Evolutionary conservation across 345 rosid genomes (phyloP), one percentile per base, ranked within the genome.

Genomic region (Moricandia arvensis): DNA sequence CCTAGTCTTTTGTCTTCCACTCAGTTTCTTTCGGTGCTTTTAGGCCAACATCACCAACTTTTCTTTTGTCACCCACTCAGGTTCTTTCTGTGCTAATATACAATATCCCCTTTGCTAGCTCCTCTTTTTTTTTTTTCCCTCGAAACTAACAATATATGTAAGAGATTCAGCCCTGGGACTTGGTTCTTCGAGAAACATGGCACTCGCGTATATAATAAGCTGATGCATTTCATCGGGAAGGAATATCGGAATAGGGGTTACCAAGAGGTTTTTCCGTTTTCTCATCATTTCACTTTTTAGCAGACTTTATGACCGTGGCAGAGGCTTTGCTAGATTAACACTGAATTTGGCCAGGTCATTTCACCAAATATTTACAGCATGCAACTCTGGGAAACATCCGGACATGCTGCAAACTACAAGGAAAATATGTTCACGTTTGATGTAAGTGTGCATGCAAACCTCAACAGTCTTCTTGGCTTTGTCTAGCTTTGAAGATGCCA

Each of bases 401-500:
- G 99, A 69, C 99, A 96, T 84, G 99, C 95, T 75, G 96, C 87
- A 59, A 96, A 96, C 75, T 96, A 93, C 86, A 96, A 88, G 82
- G 97, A 96, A 68, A 93, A 96, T 79, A 95, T 96, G 98, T 93
- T 93, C 81, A 80, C 90, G 15, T 86, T 93, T 81, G 96, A 96
- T 88, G 98, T 89, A 79, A 85, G 87, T 59, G 47, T 35, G 4
- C 35, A 47, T 69, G 43, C 17, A 63, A 70, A 33, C 30, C 65
- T 70, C 64, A n/a, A 60, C 15, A 41, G 3, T 41, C 47, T 12
- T 41, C 47, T 12, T 41, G 15, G 13, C 43, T 10, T 8, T 37
- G 43, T 3, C 43, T 33, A 33, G 12, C 43, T 37, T 37, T 37
- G 41, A 35, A 35, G 13, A 10, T 37, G 43, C 43, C 13, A 37